phyloP scores from a whole-genome alignment of 2,329 filamentous ascomycete genomes.

The Penicillium decumbens region DNA sequence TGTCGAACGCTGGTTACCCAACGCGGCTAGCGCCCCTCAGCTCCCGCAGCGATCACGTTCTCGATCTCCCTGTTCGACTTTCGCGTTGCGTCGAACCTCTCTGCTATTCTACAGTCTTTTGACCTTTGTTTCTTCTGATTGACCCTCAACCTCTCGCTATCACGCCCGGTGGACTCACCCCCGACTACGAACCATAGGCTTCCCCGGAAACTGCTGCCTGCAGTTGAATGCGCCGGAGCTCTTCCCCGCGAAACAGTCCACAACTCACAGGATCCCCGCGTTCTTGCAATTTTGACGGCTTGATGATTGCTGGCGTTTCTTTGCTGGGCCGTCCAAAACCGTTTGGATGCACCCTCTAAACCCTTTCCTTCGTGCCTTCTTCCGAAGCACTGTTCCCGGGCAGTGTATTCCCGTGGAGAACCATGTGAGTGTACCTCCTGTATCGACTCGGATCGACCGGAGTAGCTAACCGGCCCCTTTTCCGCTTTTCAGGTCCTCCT shows the following conservation, averaged over 20 bases:
- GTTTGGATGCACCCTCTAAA: conserved; percentile 96
- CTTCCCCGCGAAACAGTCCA: conserved; percentile 29
- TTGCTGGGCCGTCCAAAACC: conserved; percentile 40
- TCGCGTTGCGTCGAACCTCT: conserved; percentile 4
- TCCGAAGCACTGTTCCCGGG: conserved; percentile 84
- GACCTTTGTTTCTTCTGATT: conserved; percentile 5
- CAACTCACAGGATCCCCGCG: conserved; percentile 20
- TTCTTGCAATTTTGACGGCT: conserved; percentile 28
- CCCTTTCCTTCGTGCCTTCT: conserved; percentile 97
- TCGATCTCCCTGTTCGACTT: conserved; percentile 20
- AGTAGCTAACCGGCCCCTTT: conserved; percentile 9
- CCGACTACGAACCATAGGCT: background rate
- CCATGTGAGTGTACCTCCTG: conserved; percentile 53
- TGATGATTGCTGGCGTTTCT: conserved; percentile 36
- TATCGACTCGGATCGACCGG: conserved; percentile 12
- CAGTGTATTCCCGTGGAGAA: conserved; percentile 91
- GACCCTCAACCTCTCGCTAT: background rate
- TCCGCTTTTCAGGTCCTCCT: conserved; percentile 63
- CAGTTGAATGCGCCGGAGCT: conserved; percentile 31
- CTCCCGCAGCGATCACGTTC: conserved; percentile 28
- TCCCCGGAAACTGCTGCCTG: conserved; percentile 17
- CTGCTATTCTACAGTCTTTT: conserved; percentile 7
- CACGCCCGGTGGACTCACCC: background rate
- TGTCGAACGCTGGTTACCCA: conserved; percentile 14
- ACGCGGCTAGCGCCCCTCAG: conserved; percentile 30